Percentiles rank a stretch among this genome's conserved stretches.
phyloP scores from a whole-genome alignment of 2,329 filamentous ascomycete species.

The Beauveria sp. region DNA sequence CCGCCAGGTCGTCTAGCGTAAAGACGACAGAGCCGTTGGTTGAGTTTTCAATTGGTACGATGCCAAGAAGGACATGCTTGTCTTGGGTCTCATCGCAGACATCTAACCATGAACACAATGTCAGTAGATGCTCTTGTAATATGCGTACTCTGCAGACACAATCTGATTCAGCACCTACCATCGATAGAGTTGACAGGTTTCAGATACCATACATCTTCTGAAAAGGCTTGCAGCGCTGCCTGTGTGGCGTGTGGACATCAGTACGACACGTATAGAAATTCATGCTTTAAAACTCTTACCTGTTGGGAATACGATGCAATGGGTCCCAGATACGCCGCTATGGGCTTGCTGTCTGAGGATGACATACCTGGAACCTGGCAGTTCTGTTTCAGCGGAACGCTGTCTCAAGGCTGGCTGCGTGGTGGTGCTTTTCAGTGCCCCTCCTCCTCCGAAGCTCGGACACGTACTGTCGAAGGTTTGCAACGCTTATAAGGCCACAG shows the following conservation, averaged over 20 bases:
- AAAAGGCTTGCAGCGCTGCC: constrained; percentile 42
- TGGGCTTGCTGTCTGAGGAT: constrained; percentile 6
- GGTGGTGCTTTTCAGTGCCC: background rate
- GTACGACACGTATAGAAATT: background rate
- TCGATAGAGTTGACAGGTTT: constrained; percentile 45
- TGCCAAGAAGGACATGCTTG: constrained; percentile 57
- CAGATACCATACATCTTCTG: constrained; percentile 39
- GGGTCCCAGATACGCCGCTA: constrained; percentile 8
- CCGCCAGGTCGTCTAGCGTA: constrained; percentile 82
- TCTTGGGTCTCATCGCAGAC: constrained; percentile 74
- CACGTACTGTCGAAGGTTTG: background rate
- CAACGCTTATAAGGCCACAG: too few species aligned
- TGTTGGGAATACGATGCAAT: constrained; percentile 11
- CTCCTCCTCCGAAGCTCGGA: background rate
- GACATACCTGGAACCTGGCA: background rate
- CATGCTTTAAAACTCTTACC: background rate
- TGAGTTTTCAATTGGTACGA: constrained; percentile 93
- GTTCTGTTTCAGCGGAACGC: background rate
- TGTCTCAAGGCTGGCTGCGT: background rate
- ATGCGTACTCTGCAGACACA: constrained; percentile 1
- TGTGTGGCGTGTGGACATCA: constrained; percentile 17
- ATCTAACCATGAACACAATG: constrained; percentile 37
- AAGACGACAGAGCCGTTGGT: constrained; percentile 89
- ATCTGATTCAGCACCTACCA: constrained; percentile 24
- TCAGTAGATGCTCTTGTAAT: background rate